Percentiles rank a stretch among this genome's conserved stretches.
These are phyloP conservation scores for Globisporangium uncinulatum DNA, from an alignment of 352 stramenopile genomes.

Conservation along the genomic window DNA sequence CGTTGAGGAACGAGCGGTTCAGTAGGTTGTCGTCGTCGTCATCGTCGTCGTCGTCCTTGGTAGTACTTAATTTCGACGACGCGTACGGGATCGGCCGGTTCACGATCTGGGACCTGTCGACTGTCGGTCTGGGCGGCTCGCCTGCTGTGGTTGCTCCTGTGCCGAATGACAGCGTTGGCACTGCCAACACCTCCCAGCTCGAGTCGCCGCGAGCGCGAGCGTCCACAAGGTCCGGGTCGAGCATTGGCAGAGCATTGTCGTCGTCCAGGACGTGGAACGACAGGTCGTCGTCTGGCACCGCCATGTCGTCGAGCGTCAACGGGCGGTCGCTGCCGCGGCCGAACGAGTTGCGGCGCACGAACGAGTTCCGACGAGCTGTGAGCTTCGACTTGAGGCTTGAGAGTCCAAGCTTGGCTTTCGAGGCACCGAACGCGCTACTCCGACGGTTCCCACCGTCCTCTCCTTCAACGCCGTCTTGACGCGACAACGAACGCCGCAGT, in stretches of 20 bases:
- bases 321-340: constrained; percentile 10
- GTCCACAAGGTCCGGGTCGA: constrained; percentile 27
- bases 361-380: constrained; percentile 1
- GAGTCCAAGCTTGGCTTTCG: constrained; percentile 11
- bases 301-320: constrained; percentile 13
- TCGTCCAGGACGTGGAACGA: constrained; percentile 2
- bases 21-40: constrained; percentile 44
- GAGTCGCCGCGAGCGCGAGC: constrained; percentile 26
- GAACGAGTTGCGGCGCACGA: constrained; percentile 13
- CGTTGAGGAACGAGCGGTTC: constrained; percentile 45
- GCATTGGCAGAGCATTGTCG: constrained; percentile 22
- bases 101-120: constrained; percentile 13
- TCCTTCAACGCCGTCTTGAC: constrained; percentile 6
- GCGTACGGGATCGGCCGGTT: constrained; percentile 14
- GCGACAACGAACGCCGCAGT: constrained; percentile 3
- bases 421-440: not conserved
- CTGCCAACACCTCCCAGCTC: constrained; percentile 25
- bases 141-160: not conserved
- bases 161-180: not conserved
- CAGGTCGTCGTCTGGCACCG: not conserved
- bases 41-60: constrained; percentile 24
- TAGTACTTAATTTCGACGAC: not conserved
- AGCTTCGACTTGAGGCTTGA: constrained; percentile 14
- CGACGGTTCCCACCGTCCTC: not conserved
- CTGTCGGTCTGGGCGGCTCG: not conserved